phyloP scores from a whole-genome alignment of 129 eudicot genomes.

The Scalesia atractyloides region DNA sequence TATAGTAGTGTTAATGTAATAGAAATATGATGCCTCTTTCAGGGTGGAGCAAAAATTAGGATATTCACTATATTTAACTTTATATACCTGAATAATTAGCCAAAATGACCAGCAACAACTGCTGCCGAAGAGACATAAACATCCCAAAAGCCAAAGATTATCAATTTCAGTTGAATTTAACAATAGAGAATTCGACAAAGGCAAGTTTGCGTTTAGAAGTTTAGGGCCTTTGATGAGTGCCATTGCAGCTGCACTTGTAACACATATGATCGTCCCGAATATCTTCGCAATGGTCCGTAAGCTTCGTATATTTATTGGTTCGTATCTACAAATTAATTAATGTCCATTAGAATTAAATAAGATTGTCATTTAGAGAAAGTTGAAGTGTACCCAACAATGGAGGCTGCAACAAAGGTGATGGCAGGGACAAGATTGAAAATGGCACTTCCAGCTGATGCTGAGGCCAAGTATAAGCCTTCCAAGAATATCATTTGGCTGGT shows the following conservation, averaged over 20 bases:
- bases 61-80: no score
- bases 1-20: no score
- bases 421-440: constrained; percentile 81
- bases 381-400: constrained; percentile 55
- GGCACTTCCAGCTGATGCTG: constrained; percentile 80
- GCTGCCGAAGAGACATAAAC: constrained; percentile 68
- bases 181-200: constrained; percentile 38
- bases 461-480: constrained; percentile 73
- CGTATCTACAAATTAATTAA: constrained; percentile 42
- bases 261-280: constrained; percentile 66
- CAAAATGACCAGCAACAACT: constrained; percentile 80
- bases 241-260: constrained; percentile 69
- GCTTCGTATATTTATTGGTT: constrained; percentile 60
- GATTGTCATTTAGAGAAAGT: not conserved
- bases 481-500: constrained; percentile 63
- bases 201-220: constrained; percentile 46
- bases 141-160: constrained; percentile 71
- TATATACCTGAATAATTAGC: constrained; percentile 77
- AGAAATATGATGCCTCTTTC: no score
- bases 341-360: not conserved
- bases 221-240: constrained; percentile 80
- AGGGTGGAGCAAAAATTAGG: no score
- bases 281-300: constrained; percentile 70
- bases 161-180: constrained; percentile 26
- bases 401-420: constrained; percentile 69